Percentiles rank a stretch among this genome's conserved stretches.
Evolutionary conservation across 2,329 filamentous ascomycete genomes (phyloP).

Genomic region (Orbilia oligospora): DNA sequence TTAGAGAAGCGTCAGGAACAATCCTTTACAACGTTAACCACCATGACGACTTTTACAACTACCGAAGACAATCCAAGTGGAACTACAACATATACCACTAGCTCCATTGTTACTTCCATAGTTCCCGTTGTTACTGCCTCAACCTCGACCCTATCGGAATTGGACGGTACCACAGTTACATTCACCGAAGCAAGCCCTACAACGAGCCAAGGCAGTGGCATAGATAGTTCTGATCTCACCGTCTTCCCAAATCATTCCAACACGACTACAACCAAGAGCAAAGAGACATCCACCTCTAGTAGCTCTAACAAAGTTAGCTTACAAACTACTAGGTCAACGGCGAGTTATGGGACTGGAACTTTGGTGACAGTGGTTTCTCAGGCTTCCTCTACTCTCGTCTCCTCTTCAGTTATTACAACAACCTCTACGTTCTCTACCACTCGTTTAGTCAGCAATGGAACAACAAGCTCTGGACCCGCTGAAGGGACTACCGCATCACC

Average conservation of each 20-base stretch:
- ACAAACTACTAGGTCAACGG: not conserved
- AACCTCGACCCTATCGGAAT: not conserved
- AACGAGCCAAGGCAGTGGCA: not conserved
- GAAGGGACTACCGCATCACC: slow-evolving; percentile 12
- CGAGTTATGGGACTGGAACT: not conserved
- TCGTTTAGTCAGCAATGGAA: slow-evolving; percentile 1
- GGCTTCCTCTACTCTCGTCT: not conserved
- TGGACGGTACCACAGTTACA: not conserved
- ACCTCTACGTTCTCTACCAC: slow-evolving; percentile 9
- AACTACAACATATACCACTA: slow-evolving; percentile 6
- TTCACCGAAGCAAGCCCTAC: not conserved
- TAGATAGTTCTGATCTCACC: not conserved
- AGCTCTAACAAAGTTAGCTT: not conserved
- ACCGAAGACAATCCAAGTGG: not conserved
- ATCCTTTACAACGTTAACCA: not conserved
- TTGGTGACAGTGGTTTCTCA: not conserved
- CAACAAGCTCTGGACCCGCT: not conserved
- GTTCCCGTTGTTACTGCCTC: not conserved
- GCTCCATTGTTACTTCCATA: slow-evolving; percentile 6
- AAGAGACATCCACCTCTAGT: not conserved
- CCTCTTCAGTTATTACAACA: not conserved
- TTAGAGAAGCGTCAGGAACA: slow-evolving; percentile 34
- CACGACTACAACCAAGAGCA: not conserved
- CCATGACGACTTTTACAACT: not conserved
- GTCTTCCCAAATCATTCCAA: not conserved